Evolutionary conservation across 371 early-diverging fungal genomes (phyloP).

Genomic region (Mucor sp.): DNA sequence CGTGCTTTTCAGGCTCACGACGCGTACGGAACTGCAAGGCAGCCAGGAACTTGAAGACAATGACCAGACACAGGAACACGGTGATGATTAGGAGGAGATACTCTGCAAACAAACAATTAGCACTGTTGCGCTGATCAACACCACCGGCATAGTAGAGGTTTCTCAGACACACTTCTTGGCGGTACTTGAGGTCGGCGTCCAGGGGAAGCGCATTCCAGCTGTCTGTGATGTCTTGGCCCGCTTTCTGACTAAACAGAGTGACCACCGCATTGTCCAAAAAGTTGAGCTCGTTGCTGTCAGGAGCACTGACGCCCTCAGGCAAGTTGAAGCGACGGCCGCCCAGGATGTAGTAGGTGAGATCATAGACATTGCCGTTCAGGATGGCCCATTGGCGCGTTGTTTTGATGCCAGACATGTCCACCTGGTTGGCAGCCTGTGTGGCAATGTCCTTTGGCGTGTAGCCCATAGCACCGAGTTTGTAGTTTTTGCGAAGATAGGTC

Average conservation of each 20-base stretch:
- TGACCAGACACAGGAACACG: slow-evolving; percentile 74
- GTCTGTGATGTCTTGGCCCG: slow-evolving; percentile 66
- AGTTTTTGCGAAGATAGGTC: slow-evolving; percentile 52
- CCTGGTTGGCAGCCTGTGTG: slow-evolving; percentile 34
- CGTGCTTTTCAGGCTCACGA: slow-evolving; percentile 81
- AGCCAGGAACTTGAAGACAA: slow-evolving; percentile 88
- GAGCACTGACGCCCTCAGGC: slow-evolving; percentile 22
- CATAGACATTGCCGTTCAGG: slow-evolving; percentile 60
- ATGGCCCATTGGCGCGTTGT: slow-evolving; percentile 51
- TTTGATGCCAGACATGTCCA: slow-evolving; percentile 24
- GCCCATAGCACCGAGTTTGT: slow-evolving; percentile 51
- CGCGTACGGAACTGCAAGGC: slow-evolving; percentile 77
- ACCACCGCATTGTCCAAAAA: slow-evolving; percentile 56
- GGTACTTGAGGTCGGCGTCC: slow-evolving; percentile 26
- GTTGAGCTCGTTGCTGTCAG: slow-evolving; percentile 28
- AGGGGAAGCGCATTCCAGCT: slow-evolving; percentile 49
- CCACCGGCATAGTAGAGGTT: slow-evolving; percentile 82
- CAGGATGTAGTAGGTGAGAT: slow-evolving; percentile 56
- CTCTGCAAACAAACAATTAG: slow-evolving; percentile 81
- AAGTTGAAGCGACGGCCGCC: slow-evolving; percentile 32
- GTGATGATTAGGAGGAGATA: slow-evolving; percentile 81
- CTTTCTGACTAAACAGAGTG: slow-evolving; percentile 57
- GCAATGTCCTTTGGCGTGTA: slow-evolving; percentile 35
- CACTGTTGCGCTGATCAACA: slow-evolving; percentile 78
- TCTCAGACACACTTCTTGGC: slow-evolving; percentile 66